These are phyloP conservation scores for Syncephalastrum racemosum DNA, from an alignment of 371 early-diverging fungal species.

Conservation along the genomic window DNA sequence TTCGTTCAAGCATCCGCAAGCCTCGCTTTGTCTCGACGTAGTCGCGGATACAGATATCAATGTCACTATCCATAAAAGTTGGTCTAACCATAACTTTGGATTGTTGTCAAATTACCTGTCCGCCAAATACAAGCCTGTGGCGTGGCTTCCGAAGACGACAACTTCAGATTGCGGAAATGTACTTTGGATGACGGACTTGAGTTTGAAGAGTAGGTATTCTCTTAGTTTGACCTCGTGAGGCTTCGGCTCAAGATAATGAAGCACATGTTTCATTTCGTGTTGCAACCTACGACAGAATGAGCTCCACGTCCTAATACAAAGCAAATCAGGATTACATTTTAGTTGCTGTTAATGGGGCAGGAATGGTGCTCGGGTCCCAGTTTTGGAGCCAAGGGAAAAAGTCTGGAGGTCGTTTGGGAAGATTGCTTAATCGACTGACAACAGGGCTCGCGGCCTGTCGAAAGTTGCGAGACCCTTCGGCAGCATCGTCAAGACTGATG, in stretches of 20 bases:
- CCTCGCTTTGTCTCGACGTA: constrained; percentile 1
- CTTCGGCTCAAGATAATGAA: constrained; percentile 76
- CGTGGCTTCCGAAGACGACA: constrained; percentile 84
- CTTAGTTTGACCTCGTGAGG: constrained; percentile 77
- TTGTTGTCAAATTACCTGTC: constrained; percentile 43
- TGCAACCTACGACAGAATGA: constrained; percentile 18
- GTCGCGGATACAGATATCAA: constrained; percentile 72
- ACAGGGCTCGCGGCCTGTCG: too few species aligned
- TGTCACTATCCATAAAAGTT: constrained; percentile 53
- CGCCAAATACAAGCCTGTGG: constrained; percentile 84
- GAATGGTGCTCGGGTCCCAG: too few species aligned
- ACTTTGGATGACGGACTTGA: constrained; percentile 49
- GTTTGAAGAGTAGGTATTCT: constrained; percentile 60
- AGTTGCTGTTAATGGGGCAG: too few species aligned
- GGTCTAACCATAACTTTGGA: neutral
- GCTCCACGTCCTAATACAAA: too few species aligned
- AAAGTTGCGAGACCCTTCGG: too few species aligned
- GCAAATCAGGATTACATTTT: too few species aligned
- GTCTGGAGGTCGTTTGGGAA: too few species aligned
- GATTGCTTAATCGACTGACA: too few species aligned
- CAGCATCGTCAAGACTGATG: too few species aligned
- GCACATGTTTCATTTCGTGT: constrained; percentile 23
- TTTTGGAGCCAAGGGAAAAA: too few species aligned
- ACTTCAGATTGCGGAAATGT: constrained; percentile 47
- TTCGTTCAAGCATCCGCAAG: constrained; percentile 15